Percentiles rank a stretch among this genome's conserved stretches.
phyloP scores from a whole-genome alignment of 1,284 basidiomycete genomes.

The Bondarzewia mesenterica region DNA sequence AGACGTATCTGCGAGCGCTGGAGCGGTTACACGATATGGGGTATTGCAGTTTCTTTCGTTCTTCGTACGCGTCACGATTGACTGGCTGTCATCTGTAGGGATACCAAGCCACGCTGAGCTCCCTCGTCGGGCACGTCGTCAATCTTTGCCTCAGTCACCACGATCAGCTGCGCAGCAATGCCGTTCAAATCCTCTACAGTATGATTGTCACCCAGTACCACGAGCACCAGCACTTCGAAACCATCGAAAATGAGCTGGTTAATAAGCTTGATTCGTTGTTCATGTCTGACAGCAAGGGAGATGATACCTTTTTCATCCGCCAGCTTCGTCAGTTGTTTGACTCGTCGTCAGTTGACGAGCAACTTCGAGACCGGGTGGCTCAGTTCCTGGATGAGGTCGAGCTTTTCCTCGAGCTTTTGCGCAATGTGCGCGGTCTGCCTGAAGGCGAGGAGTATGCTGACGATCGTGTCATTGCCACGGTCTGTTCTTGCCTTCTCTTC shows the following conservation, averaged over 20 bases:
- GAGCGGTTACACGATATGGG: conserved; percentile 48
- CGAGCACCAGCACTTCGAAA: conserved; percentile 72
- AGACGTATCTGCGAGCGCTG: conserved; percentile 38
- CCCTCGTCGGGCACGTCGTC: conserved; percentile 87
- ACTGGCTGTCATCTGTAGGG: conserved; percentile 35
- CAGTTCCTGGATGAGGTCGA: conserved; percentile 87
- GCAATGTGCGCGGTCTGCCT: conserved; percentile 88
- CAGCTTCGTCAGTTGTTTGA: conserved; percentile 88
- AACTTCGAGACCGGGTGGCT: conserved; percentile 71
- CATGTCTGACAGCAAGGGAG: conserved; percentile 85
- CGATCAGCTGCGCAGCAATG: conserved; percentile 84
- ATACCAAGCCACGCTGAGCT: conserved; percentile 77
- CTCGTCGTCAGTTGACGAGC: conserved; percentile 70
- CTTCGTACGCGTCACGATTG: neutral
- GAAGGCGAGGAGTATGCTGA: conserved; percentile 91
- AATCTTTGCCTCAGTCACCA: conserved; percentile 93
- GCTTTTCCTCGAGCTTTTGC: conserved; percentile 88
- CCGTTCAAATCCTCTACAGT: conserved; percentile 88
- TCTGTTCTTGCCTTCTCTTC: conserved; percentile 19
- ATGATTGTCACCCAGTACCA: conserved; percentile 95
- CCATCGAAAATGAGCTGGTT: conserved; percentile 92
- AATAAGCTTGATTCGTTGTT: conserved; percentile 89
- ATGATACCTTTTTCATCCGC: conserved; percentile 92
- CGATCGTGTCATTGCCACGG: conserved; percentile 89
- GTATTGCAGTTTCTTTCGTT: conserved; percentile 36